Percentiles rank a stretch among this genome's conserved stretches.
Evolutionary conservation across 345 rosid genomes (phyloP).

Genomic region (Streptanthus diversifolius): DNA sequence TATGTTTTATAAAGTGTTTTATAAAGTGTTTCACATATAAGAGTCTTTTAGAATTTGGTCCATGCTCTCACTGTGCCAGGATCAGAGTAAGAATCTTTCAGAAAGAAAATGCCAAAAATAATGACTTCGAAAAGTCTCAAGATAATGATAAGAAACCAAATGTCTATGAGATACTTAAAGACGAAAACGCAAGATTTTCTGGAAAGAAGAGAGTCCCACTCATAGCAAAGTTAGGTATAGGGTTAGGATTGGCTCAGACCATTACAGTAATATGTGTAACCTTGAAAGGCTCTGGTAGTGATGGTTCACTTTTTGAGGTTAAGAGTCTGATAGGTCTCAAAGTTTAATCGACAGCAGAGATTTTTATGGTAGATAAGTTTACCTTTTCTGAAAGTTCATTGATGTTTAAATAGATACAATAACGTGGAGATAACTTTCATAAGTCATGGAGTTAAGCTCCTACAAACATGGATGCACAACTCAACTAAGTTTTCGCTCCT

Average conservation of each 20-base stretch:
- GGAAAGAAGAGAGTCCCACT: constrained; percentile 40
- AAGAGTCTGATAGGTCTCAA: too few relatives aligned
- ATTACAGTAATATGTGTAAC: constrained; percentile 44
- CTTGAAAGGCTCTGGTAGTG: constrained; percentile 40
- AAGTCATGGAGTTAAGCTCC: too few relatives aligned
- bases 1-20: too few relatives aligned
- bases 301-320: constrained; percentile 53
- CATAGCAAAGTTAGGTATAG: constrained; percentile 50
- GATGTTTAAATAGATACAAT: too few relatives aligned
- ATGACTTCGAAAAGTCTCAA: constrained; percentile 28
- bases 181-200: constrained; percentile 11
- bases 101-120: constrained; percentile 33
- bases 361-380: too few relatives aligned
- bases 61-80: neutral
- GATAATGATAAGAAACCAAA: constrained; percentile 28
- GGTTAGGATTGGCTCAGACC: constrained; percentile 51
- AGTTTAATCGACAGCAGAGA: too few relatives aligned
- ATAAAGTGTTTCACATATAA: too few relatives aligned
- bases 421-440: too few relatives aligned
- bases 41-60: too few relatives aligned
- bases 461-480: too few relatives aligned
- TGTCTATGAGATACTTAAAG: constrained; percentile 27
- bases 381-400: too few relatives aligned
- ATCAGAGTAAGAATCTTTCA: constrained; percentile 45
- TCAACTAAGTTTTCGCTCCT: too few relatives aligned